A percentile compares a stretch with the other conserved stretches of the same genome.
Conservation (phyloP, 768 basidiomycete species). For the Termitomyces heimii region DNA sequence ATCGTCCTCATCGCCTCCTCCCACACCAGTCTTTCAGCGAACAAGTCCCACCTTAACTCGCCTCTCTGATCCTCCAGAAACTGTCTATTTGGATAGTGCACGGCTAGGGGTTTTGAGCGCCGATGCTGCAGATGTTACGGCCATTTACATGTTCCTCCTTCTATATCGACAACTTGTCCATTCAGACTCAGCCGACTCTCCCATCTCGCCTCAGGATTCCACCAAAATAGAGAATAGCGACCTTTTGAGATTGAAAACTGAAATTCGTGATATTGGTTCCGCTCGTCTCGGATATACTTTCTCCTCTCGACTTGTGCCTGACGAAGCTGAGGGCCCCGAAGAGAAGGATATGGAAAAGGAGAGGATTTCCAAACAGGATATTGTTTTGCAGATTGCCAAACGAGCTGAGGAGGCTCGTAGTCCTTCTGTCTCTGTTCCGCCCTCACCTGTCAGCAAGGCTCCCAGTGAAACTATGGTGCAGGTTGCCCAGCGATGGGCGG, state of each 20-base stretch:
- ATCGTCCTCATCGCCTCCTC: slow-evolving; percentile 19
- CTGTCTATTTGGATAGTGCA: slow-evolving; percentile 70
- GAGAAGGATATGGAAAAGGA: slow-evolving; percentile 44
- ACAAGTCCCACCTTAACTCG: slow-evolving; percentile 20
- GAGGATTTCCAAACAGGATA: slow-evolving; percentile 51
- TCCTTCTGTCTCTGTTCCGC: slow-evolving; percentile 15
- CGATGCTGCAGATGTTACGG: slow-evolving; percentile 70
- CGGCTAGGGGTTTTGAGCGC: slow-evolving; percentile 60
- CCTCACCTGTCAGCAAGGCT: slow-evolving; percentile 22
- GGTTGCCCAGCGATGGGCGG: slow-evolving; percentile 69
- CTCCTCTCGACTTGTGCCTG: slow-evolving; percentile 19
- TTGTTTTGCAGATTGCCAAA: slow-evolving; percentile 72
- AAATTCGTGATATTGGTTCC: slow-evolving; percentile 69
- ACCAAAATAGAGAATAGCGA: slow-evolving; percentile 45
- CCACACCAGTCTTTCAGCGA: slow-evolving; percentile 24
- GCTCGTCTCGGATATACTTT: slow-evolving; percentile 60
- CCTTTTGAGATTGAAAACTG: slow-evolving; percentile 59
- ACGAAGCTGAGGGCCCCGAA: slow-evolving; percentile 14
- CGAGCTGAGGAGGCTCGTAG: slow-evolving; percentile 48
- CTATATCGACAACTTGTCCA: slow-evolving; percentile 72
- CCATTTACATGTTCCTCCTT: slow-evolving; percentile 75
- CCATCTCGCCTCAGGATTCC: slow-evolving; percentile 21
- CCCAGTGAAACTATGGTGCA: slow-evolving; percentile 51
- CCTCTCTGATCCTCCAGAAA: slow-evolving; percentile 61
- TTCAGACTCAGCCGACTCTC: slow-evolving; percentile 33